These are phyloP conservation scores for Hibiscus syriacus DNA, from an alignment of 345 rosid species.

Conservation along the genomic window DNA sequence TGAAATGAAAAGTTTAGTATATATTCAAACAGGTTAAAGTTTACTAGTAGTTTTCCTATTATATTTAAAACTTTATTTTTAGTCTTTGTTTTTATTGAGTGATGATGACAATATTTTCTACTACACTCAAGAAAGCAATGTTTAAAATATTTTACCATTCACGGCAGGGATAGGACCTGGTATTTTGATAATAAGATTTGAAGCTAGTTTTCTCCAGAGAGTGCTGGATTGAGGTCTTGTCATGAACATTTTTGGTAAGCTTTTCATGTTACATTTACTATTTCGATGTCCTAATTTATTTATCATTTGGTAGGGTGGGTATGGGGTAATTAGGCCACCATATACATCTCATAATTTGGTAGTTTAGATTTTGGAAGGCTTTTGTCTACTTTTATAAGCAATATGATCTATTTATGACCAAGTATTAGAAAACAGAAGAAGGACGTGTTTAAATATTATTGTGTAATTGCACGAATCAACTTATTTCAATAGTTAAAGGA, in stretches of 20 bases:
- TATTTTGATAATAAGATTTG: neutral
- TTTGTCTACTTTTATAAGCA: neutral
- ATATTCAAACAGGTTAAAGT: no score
- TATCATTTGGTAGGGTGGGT: neutral
- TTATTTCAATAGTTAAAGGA: no score
- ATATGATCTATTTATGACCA: neutral
- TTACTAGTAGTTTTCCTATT: no score
- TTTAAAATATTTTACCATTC: neutral
- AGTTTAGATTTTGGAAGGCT: neutral
- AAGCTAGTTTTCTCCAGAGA: neutral
- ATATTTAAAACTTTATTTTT: no score
- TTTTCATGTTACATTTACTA: neutral
- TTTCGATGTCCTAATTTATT: neutral
- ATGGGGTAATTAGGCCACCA: neutral
- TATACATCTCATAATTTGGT: neutral
- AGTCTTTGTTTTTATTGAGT: no score
- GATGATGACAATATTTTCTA: neutral
- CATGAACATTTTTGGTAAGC: neutral
- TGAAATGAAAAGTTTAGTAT: no score
- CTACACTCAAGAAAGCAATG: neutral
- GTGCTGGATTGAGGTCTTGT: neutral
- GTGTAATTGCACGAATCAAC: no score
- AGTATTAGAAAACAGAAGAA: neutral
- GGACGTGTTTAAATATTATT: no score
- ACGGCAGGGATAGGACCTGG: no score